phyloP scores from a whole-genome alignment of 2,329 filamentous ascomycete species.

The Orbilia blumenaviensis region DNA sequence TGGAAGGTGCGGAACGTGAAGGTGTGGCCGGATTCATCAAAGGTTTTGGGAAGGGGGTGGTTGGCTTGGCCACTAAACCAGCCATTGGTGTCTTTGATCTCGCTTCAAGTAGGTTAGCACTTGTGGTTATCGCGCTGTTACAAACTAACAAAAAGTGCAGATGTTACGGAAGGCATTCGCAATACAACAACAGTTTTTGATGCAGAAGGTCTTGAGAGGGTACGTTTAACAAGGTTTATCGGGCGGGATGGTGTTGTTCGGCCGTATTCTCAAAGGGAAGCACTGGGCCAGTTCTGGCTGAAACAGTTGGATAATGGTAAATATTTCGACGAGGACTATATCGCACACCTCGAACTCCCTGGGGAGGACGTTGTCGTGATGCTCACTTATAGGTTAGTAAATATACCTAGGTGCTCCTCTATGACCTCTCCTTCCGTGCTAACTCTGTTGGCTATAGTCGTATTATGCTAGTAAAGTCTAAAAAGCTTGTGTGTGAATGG shows the following conservation, averaged over 20 bases:
- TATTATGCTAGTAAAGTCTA: slow-evolving; percentile 88
- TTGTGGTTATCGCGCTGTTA: not conserved
- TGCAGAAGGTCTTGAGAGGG: slow-evolving; percentile 89
- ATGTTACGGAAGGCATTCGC: slow-evolving; percentile 94
- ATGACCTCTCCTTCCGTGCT: not conserved
- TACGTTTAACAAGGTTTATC: slow-evolving; percentile 91
- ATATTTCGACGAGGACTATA: slow-evolving; percentile 97
- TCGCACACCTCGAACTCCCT: slow-evolving; percentile 91
- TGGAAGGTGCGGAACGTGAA: slow-evolving; percentile 95
- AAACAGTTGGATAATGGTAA: slow-evolving; percentile 98
- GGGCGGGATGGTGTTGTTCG: slow-evolving; percentile 91
- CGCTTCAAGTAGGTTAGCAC: slow-evolving; percentile 72
- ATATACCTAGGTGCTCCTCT: not conserved
- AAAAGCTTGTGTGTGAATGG: slow-evolving; percentile 89
- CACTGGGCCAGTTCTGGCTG: slow-evolving; percentile 96
- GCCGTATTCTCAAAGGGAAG: slow-evolving; percentile 92
- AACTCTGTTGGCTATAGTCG: slow-evolving; percentile 61
- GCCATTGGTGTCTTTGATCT: slow-evolving; percentile 96
- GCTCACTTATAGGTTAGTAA: slow-evolving; percentile 75
- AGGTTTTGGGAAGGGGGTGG: slow-evolving; percentile 91
- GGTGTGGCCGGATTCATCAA: slow-evolving; percentile 95
- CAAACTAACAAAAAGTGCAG: slow-evolving; percentile 55
- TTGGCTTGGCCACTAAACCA: slow-evolving; percentile 95
- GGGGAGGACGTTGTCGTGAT: slow-evolving; percentile 88
- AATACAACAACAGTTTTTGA: slow-evolving; percentile 99